phyloP scores from a whole-genome alignment of 2,329 filamentous ascomycete genomes.

The Meredithiella fracta region DNA sequence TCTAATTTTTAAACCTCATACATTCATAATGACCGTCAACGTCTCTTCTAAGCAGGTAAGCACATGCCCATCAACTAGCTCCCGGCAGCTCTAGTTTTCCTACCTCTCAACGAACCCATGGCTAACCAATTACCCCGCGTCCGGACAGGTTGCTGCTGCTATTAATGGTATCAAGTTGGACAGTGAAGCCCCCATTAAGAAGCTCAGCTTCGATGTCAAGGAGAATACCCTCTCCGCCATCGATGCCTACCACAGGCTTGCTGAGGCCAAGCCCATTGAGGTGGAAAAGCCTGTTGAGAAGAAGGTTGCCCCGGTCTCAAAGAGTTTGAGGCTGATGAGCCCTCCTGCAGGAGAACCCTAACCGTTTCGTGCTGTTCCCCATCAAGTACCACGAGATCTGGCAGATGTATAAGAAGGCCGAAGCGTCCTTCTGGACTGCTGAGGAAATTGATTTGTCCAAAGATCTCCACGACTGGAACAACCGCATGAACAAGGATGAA shows the following conservation, averaged over 20 bases:
- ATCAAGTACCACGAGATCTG: conserved; percentile 99
- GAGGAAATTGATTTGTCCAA: conserved; percentile 99
- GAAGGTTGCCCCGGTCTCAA: conserved; percentile 39
- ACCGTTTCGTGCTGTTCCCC: conserved; percentile 93
- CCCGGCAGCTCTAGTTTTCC: background rate
- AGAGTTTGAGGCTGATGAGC: conserved; percentile 64
- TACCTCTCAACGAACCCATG: background rate
- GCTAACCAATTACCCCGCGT: background rate
- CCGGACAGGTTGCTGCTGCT: conserved; percentile 59
- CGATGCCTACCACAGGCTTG: conserved; percentile 33
- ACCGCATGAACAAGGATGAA: conserved; percentile 90
- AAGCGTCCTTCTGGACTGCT: conserved; percentile 98
- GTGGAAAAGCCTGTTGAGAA: conserved; percentile 24
- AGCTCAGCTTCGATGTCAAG: conserved; percentile 78
- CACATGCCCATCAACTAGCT: background rate
- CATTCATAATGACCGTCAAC: conserved; percentile 51
- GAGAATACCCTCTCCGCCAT: conserved; percentile 43
- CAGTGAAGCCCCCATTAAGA: conserved; percentile 59
- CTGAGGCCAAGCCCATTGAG: conserved; percentile 27
- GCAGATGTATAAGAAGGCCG: conserved; percentile 99
- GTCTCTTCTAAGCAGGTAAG: conserved; percentile 45
- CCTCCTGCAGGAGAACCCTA: conserved; percentile 88
- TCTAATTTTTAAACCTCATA: background rate
- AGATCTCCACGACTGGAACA: conserved; percentile 98
- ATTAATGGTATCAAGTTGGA: conserved; percentile 87